Conservation (phyloP, 176 grass and related monocot species). For the Oryza officinalis region DNA sequence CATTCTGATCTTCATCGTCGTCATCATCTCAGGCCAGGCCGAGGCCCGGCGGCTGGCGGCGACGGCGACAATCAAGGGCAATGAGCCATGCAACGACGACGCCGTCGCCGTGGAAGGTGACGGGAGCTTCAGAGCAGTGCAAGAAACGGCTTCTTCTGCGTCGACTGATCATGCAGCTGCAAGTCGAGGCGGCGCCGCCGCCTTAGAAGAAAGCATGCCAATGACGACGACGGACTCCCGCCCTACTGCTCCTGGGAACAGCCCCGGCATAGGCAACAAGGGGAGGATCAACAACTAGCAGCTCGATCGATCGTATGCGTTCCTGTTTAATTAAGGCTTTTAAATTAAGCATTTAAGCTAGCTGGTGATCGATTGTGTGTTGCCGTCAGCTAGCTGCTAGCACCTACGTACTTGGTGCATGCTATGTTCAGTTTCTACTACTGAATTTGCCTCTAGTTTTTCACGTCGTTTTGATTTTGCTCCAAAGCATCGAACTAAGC, state of each 20-base stretch:
- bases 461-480: constrained; percentile 8
- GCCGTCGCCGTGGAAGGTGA: neutral
- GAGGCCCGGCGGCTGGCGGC: constrained; percentile 29
- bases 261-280: constrained; percentile 54
- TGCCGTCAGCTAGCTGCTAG: neutral
- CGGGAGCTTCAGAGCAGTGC: neutral
- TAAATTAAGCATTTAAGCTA: constrained; percentile 12
- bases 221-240: constrained; percentile 37
- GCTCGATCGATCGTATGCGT: neutral
- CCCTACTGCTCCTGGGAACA: constrained; percentile 43
- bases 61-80: neutral
- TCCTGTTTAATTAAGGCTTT: neutral
- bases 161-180: neutral
- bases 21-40: constrained; percentile 44
- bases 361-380: neutral
- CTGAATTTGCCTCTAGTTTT: constrained; percentile 2
- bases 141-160: constrained; percentile 2
- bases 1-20: constrained; percentile 39
- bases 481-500: neutral
- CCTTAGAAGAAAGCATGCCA: neutral
- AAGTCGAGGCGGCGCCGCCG: neutral
- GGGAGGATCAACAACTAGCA: constrained; percentile 40
- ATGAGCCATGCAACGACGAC: constrained; percentile 11
- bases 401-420: neutral
- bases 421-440: neutral